phyloP scores from a whole-genome alignment of 176 grass and related monocot genomes.

The Aegilops tauschii region DNA sequence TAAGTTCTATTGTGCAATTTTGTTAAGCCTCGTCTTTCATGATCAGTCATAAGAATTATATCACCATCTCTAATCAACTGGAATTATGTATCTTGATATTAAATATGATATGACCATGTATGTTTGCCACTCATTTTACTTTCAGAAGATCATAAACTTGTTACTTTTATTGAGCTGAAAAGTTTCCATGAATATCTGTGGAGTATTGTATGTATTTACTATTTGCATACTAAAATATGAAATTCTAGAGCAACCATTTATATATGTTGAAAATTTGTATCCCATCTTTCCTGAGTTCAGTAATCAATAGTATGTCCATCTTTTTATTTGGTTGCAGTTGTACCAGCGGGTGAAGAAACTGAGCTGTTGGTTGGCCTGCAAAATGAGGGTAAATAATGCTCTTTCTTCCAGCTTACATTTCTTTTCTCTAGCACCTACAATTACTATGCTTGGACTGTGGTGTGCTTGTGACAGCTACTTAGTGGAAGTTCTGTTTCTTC shows the following conservation, averaged over 20 bases:
- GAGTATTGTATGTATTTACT: not conserved
- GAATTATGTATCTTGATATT: not conserved
- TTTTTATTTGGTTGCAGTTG: conserved; percentile 55
- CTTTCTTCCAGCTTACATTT: not conserved
- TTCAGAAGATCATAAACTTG: not conserved
- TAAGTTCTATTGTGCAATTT: conserved; percentile 31
- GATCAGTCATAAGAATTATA: not conserved
- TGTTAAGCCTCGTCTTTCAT: not conserved
- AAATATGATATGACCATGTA: not conserved
- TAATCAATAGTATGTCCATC: not conserved
- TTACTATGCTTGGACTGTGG: not conserved
- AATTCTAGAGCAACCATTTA: not conserved
- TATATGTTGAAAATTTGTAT: not conserved
- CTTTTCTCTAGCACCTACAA: not conserved
- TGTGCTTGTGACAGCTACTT: not conserved
- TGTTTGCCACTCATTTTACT: not conserved
- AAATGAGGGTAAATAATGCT: conserved; percentile 64
- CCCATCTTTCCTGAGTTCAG: not conserved
- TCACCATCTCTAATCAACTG: not conserved
- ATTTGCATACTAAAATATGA: not conserved
- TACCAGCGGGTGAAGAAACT: conserved; percentile 84
- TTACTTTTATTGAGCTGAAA: not conserved
- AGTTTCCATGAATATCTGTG: not conserved
- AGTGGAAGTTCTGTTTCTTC: not conserved
- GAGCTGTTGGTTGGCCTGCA: conserved; percentile 90